phyloP scores from a whole-genome alignment of 345 rosid species.

The Excoecaria cochinchinensis region DNA sequence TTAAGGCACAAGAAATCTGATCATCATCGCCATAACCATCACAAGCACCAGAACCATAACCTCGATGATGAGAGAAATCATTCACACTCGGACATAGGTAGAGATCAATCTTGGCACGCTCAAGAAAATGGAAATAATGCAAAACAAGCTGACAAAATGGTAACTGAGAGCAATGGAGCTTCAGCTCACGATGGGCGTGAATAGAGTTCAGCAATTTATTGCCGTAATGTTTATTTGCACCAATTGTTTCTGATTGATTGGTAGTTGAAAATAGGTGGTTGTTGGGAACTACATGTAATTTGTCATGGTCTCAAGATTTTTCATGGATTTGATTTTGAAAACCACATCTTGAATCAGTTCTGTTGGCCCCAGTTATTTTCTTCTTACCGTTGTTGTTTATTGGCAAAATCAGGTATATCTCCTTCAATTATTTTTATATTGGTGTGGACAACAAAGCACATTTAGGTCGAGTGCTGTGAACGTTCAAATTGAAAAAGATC shows the following conservation, averaged over 20 bases:
- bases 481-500: too few species aligned
- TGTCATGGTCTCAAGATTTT: neutral
- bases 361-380: too few species aligned
- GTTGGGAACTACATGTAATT: neutral
- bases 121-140: slow-evolving; percentile 21
- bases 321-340: neutral
- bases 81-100: slow-evolving; percentile 10
- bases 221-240: neutral
- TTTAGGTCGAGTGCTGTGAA: too few species aligned
- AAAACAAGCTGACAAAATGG: neutral
- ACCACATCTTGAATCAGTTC: neutral
- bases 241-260: neutral
- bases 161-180: neutral
- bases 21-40: slow-evolving; percentile 24
- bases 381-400: too few species aligned
- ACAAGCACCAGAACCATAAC: slow-evolving; percentile 21
- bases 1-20: slow-evolving; percentile 28
- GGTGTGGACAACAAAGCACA: too few species aligned
- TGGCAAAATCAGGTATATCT: too few species aligned
- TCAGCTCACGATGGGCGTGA: neutral
- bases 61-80: slow-evolving; percentile 11
- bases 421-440: too few species aligned
- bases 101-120: neutral
- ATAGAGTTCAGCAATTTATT: neutral
- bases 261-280: neutral